Conservation (phyloP, 164 flowering plant species). For the Aristolochia contorta region DNA sequence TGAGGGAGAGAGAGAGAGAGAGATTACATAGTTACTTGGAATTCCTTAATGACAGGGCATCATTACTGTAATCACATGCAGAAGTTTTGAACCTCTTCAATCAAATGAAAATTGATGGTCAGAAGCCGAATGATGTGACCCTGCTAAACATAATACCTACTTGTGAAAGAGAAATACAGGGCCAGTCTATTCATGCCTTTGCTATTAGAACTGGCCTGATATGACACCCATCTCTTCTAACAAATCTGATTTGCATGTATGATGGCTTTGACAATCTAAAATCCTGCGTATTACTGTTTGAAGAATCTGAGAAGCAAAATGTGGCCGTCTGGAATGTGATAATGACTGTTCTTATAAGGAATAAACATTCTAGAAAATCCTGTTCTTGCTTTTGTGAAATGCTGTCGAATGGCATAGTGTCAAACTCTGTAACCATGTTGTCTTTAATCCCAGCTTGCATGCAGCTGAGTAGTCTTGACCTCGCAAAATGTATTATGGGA, state of each 20-base stretch:
- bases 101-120: constrained; percentile 28
- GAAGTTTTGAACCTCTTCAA: constrained; percentile 26
- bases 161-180: constrained; percentile 28
- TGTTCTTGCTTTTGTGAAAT: constrained; percentile 27
- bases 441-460: constrained; percentile 35
- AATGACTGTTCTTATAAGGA: constrained; percentile 28
- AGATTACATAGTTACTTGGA: constrained; percentile 56
- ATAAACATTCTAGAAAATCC: constrained; percentile 19
- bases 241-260: constrained; percentile 51
- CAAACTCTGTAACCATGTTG: constrained; percentile 38
- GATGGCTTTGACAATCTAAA: constrained; percentile 25
- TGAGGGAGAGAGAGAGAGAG: no score
- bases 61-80: constrained; percentile 19
- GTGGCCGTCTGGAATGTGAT: constrained; percentile 49
- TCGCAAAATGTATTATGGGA: constrained; percentile 26
- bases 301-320: constrained; percentile 27
- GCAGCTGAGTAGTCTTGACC: constrained; percentile 20
- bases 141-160: constrained; percentile 37
- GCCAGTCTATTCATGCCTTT: constrained; percentile 42
- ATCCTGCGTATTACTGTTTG: constrained; percentile 27
- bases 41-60: constrained; percentile 50
- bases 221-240: constrained; percentile 30
- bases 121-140: constrained; percentile 44
- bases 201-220: constrained; percentile 25
- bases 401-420: constrained; percentile 19